Evolutionary conservation across 331 rosid genomes (phyloP).

Genomic region (Pyracantha coccinea): DNA sequence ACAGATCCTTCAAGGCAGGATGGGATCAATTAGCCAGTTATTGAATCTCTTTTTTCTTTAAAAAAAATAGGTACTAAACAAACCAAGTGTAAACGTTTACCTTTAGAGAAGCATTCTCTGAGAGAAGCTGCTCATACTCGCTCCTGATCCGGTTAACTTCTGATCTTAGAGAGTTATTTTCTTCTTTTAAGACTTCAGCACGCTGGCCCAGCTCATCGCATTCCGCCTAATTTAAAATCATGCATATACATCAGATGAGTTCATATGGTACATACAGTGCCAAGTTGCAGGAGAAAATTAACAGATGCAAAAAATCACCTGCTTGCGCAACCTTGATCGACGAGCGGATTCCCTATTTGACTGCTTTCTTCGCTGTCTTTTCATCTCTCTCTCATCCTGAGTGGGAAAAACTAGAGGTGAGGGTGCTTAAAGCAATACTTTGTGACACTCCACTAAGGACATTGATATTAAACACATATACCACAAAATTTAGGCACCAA

Average conservation of each 20-base stretch:
- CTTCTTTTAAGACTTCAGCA: slow-evolving; percentile 83
- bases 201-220: slow-evolving; percentile 87
- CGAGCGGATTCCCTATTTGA: slow-evolving; percentile 99
- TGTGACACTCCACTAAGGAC: neutral
- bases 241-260: slow-evolving; percentile 1
- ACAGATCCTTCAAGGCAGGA: neutral
- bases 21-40: neutral
- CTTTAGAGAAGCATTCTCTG: slow-evolving; percentile 88
- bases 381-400: slow-evolving; percentile 95
- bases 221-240: slow-evolving; percentile 61
- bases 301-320: slow-evolving; percentile 36
- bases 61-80: neutral
- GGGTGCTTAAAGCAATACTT: neutral
- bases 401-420: slow-evolving; percentile 1
- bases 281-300: slow-evolving; percentile 9
- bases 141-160: slow-evolving; percentile 79
- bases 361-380: slow-evolving; percentile 93
- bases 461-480: neutral
- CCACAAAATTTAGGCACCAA: neutral
- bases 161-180: slow-evolving; percentile 69
- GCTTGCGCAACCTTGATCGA: slow-evolving; percentile 94
- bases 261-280: slow-evolving; percentile 9
- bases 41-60: neutral
- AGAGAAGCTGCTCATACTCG: slow-evolving; percentile 77
- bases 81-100: slow-evolving; percentile 24